Base-by-base conservation (phyloP, 305 asterid genomes). In the Petunia hybrid region DNA sequence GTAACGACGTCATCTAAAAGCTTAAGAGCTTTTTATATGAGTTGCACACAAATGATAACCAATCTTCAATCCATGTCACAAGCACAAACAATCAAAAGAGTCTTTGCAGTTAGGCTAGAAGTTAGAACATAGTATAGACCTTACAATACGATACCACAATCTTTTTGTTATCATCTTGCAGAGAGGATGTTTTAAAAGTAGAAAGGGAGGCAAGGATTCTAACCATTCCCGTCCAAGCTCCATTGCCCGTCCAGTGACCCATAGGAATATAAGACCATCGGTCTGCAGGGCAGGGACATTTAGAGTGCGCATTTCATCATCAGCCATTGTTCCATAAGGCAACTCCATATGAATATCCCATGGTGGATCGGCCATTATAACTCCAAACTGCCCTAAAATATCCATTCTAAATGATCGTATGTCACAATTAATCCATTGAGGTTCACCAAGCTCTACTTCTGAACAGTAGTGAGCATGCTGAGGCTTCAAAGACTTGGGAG, bases 241-340 rank as follows among this genome's bases (percentile, higher is more conserved):
- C 99, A 96, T 96, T 35, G 99, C 99, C 74, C 99, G 98, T 35
- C 99, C 99, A 3, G 98, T 96, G 51, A 96, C 99, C 99, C 99
- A 96, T 51, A 96, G 98, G 86, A 96, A 96, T 84, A 96, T 96
- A 83, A 96, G 80, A 78, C 99, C 99, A 87, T 96, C 99, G 57
- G 98, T 94, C 86, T 96, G 99, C 80, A 96, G 84, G 43, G 99
- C 99, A 79, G 98, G 99, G 81, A 96, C 98, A 70, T 96, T 94
- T 7, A 96, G 93, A 61, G 96, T 92, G 31, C 99, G 97, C 99
- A 96, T 96, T 87, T 96, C 99, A 77, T 96, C 98, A 86, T 96
- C 99, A 77, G 98, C 99, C 98, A 96, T 96, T 43, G 99, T 94
- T 76, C 99, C 99, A 79, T 96, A 96, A 38, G 99, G 99, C 89